Evolutionary conservation across 345 rosid species (phyloP), one percentile per base, ranked within the genome.

Genomic region (Syzygium aqueum): DNA sequence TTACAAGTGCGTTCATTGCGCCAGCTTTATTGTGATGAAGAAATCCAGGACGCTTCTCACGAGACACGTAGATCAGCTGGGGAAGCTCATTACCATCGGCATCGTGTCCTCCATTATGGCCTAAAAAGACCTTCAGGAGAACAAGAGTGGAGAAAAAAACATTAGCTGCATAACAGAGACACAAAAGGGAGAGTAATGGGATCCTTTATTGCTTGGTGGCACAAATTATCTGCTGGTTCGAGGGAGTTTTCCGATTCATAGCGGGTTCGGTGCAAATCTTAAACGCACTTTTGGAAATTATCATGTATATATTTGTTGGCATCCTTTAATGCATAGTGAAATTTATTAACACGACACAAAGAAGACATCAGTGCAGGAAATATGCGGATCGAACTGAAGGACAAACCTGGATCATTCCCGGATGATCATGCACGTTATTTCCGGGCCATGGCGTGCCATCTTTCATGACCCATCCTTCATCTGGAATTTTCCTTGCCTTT

Each of bases 401-500:
- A 46, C 73, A 33, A 84, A 87, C 89, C 88, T 89, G 90, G 77
- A 89, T 89, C 86, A 89, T 89, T 43, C 88, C 88, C 8, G 90
- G 90, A 85, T 89, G 90, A 84, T 89, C 88, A 33, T 52, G 21
- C 50, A 86, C 23, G 19, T 86, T 86, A 84, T 89, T 89, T 37
- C 90, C 90, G 23, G 90, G 90, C 90, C 90, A 89, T 13, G 90
- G 88, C 2, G 88, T 89, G 28, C 90, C 88, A 17, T 89, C 88
- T 51, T 54, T 78, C 90, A 89, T 89, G 77, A 86, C 23, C 90
- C 90, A 86, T 65, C 90, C 88, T 67, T 89, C 86, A 14, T 84
- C 51, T 23, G 90, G 90, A 67, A 84, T 54, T 84, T 84, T 89
- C 51, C 63, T 53, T 23, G 88, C 85, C 25, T 73, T 89, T 25